These are phyloP conservation scores for Orbilia ellipsospora DNA, from an alignment of 2,329 filamentous ascomycete genomes.

Conservation along the genomic window DNA sequence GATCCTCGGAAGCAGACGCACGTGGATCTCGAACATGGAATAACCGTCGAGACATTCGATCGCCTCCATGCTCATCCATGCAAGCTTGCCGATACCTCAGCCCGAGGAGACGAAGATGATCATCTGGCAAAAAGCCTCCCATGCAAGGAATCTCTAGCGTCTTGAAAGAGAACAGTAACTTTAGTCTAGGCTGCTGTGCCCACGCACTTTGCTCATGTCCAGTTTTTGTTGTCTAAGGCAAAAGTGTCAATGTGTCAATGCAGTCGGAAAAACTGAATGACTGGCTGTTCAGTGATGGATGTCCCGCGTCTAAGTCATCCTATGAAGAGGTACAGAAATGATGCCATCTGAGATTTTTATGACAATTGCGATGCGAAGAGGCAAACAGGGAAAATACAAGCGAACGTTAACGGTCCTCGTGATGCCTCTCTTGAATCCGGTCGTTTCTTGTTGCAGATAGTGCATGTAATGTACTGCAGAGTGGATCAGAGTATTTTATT, in stretches of 20 bases:
- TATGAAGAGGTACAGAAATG: not conserved
- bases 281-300: not conserved
- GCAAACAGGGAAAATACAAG: slow-evolving; percentile 28
- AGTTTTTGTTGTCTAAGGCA: slow-evolving; percentile 27
- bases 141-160: not conserved
- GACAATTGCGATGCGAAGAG: not conserved
- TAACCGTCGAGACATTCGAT: not conserved
- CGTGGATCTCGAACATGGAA: slow-evolving; percentile 36
- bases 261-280: slow-evolving; percentile 33
- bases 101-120: slow-evolving; percentile 17
- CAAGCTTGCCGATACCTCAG: not conserved
- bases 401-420: slow-evolving; percentile 33
- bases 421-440: slow-evolving; percentile 18
- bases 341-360: not conserved
- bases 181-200: slow-evolving; percentile 10
- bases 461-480: too few species aligned
- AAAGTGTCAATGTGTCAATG: slow-evolving; percentile 37
- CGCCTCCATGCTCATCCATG: not conserved
- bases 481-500: not conserved
- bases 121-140: slow-evolving; percentile 31
- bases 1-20: slow-evolving; percentile 26
- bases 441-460: slow-evolving; percentile 5
- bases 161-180: not conserved
- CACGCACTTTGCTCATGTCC: not conserved
- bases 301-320: not conserved